Conservation (phyloP, 2,329 filamentous ascomycete species). For the Colletotrichum somersetense region DNA sequence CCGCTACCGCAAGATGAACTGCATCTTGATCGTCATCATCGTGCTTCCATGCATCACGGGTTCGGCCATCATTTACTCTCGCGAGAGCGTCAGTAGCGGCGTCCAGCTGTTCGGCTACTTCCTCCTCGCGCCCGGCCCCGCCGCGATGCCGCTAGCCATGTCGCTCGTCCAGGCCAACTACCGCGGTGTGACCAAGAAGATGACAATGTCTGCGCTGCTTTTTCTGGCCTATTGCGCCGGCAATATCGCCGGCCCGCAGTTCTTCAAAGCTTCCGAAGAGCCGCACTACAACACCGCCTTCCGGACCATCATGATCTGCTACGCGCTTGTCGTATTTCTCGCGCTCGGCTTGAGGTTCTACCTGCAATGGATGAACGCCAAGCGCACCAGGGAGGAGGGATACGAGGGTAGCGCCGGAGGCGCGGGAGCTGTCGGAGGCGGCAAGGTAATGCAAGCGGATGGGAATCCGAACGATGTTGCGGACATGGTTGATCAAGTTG, state of each 20-base stretch:
- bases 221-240: constrained; percentile 69
- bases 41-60: constrained; percentile 66
- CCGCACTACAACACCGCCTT: constrained; percentile 68
- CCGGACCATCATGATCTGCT: constrained; percentile 68
- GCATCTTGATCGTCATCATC: constrained; percentile 63
- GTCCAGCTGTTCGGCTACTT: constrained; percentile 70
- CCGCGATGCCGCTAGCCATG: constrained; percentile 67
- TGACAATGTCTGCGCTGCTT: constrained; percentile 68
- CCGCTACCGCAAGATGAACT: constrained; percentile 63
- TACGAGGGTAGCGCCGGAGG: constrained; percentile 59
- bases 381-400: constrained; percentile 57
- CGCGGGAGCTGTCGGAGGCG: constrained; percentile 55
- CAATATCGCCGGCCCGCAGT: constrained; percentile 68
- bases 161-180: constrained; percentile 69
- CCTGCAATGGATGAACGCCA: constrained; percentile 59
- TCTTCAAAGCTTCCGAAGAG: constrained; percentile 63
- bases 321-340: constrained; percentile 61
- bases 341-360: constrained; percentile 61
- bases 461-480: constrained; percentile 45
- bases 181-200: constrained; percentile 70
- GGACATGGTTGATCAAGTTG: constrained; percentile 51
- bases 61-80: constrained; percentile 65
- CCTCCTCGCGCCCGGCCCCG: constrained; percentile 65
- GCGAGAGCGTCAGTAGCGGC: constrained; percentile 54
- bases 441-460: constrained; percentile 50